These are phyloP conservation scores for Ecytonucleospora hepatopenaei DNA, from an alignment of 371 early-diverging fungal species.

Conservation along the genomic window DNA sequence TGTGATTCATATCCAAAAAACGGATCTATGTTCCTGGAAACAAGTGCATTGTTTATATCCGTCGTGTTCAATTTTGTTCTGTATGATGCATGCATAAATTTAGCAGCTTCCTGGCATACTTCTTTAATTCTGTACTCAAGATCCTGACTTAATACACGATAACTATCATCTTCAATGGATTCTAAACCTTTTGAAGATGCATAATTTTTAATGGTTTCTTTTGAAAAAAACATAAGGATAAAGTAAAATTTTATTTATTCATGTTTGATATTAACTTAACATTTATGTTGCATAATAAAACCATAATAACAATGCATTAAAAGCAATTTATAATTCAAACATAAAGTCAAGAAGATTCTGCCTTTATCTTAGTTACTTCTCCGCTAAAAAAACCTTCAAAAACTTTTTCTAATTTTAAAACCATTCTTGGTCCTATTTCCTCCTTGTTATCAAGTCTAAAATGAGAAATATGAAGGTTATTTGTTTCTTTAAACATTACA, in stretches of 20 bases:
- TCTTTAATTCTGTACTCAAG: slow-evolving; percentile 88
- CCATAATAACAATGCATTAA: neutral
- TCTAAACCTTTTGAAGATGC: slow-evolving; percentile 77
- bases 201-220: slow-evolving; percentile 55
- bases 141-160: slow-evolving; percentile 75
- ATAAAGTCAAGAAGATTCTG: neutral
- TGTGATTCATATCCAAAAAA: slow-evolving; percentile 78
- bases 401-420: slow-evolving; percentile 36
- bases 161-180: slow-evolving; percentile 75
- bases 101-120: slow-evolving; percentile 83
- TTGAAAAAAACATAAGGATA: slow-evolving; percentile 54
- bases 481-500: slow-evolving; percentile 33
- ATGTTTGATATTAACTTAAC: too few relatives aligned
- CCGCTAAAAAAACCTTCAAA: slow-evolving; percentile 39
- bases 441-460: slow-evolving; percentile 24
- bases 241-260: neutral
- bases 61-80: slow-evolving; percentile 70
- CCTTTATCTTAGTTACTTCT: neutral
- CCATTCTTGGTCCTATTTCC: slow-evolving; percentile 50
- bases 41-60: slow-evolving; percentile 84
- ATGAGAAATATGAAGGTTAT: slow-evolving; percentile 33
- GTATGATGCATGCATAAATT: slow-evolving; percentile 89
- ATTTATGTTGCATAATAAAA: neutral
- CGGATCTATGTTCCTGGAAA: slow-evolving; percentile 87
- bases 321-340: neutral